Evolutionary conservation across 805 yeast genomes (phyloP).

Genomic region (Saturnispora besseyi): DNA sequence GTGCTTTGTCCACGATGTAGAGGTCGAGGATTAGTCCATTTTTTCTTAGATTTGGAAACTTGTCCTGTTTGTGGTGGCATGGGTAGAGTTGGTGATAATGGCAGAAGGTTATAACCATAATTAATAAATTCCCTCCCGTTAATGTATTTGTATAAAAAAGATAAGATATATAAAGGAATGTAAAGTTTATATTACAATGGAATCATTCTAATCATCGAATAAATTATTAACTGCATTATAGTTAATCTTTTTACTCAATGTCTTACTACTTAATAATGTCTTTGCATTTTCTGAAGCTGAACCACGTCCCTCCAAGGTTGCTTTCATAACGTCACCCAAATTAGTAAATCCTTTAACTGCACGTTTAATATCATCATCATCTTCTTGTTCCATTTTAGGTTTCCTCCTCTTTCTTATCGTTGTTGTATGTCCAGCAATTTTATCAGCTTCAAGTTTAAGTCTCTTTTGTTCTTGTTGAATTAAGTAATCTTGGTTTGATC

Average conservation of each 20-base stretch:
- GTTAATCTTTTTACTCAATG: slow-evolving; percentile 83
- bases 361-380: slow-evolving; percentile 20
- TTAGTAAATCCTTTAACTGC: slow-evolving; percentile 18
- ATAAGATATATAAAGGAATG: neutral
- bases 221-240: slow-evolving; percentile 67
- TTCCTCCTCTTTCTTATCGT: slow-evolving; percentile 42
- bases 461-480: slow-evolving; percentile 79
- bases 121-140: neutral
- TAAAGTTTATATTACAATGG: neutral
- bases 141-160: neutral
- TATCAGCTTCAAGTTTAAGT: slow-evolving; percentile 79
- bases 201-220: slow-evolving; percentile 22
- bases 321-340: slow-evolving; percentile 31
- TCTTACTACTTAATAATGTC: slow-evolving; percentile 63
- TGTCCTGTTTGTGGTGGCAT: slow-evolving; percentile 62
- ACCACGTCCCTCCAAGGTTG: slow-evolving; percentile 36
- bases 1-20: slow-evolving; percentile 61
- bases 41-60: slow-evolving; percentile 50
- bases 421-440: slow-evolving; percentile 65
- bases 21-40: slow-evolving; percentile 50
- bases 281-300: slow-evolving; percentile 76
- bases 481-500: slow-evolving; percentile 77
- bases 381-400: slow-evolving; percentile 19
- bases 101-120: slow-evolving; percentile 9
- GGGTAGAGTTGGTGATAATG: slow-evolving; percentile 38